Evolutionary conservation across 2,329 filamentous ascomycete species (phyloP).

Genomic region (Aspergillus sergii): DNA sequence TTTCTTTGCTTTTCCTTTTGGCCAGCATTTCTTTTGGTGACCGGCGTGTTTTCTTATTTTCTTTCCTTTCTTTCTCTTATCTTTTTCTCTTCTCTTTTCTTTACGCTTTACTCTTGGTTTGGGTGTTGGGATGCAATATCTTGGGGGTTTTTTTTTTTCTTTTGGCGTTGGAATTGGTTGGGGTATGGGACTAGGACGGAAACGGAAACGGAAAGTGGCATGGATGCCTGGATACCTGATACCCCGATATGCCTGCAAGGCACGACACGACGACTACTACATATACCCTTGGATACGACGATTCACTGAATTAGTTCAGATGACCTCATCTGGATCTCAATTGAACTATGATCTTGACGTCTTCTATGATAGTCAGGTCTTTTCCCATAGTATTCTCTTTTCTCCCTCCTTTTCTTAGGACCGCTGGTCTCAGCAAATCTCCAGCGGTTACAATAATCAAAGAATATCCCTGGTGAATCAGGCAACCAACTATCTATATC

Average conservation of each 20-base stretch:
- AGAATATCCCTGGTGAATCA: background rate
- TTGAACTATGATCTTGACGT: background rate
- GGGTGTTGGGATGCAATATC: constrained; percentile 5
- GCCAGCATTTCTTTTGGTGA: background rate
- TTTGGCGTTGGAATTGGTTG: constrained; percentile 8
- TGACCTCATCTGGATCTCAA: background rate
- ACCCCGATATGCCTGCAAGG: constrained; percentile 1
- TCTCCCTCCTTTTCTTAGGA: background rate
- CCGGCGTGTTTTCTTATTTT: background rate
- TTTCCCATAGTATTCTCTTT: background rate
- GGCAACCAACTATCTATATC: background rate
- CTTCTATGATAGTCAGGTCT: background rate
- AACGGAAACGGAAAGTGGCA: constrained; percentile 7
- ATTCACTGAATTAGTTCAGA: background rate
- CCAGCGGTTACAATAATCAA: background rate
- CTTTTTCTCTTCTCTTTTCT: constrained; percentile 8
- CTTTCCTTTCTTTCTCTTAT: constrained; percentile 4
- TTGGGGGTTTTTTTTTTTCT: constrained; percentile 5
- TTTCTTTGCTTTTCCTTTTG: constrained; percentile 3
- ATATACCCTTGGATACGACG: constrained; percentile 1
- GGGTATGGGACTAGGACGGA: constrained; percentile 6
- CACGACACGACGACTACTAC: background rate
- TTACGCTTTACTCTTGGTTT: constrained; percentile 4
- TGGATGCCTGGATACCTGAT: constrained; percentile 9
- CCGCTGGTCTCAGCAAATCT: background rate